Evolutionary conservation across 2,329 filamentous ascomycete genomes (phyloP), one percentile per base, ranked within the genome.

Genomic region (Sporothrix protearum): DNA sequence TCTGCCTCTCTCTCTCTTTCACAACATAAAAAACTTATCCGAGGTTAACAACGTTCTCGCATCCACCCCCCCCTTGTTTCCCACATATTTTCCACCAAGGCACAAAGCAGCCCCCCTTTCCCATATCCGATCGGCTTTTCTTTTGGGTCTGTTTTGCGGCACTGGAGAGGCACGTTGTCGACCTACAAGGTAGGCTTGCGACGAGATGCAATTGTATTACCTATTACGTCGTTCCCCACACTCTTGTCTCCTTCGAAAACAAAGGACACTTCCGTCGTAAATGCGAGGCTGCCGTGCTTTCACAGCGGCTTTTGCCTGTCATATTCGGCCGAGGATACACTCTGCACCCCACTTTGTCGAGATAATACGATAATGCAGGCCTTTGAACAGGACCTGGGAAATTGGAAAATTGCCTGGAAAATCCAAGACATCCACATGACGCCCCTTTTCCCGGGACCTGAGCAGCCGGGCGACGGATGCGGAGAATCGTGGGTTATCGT

Each of bases 21-120:
- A 36, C 55, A 59, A 28, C 51, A 55, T 1, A 64, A 16, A 51
- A 67, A 53, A 36, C 10, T 67, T 67, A 67, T 67, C 64, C 64
- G 64, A 67, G 64, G 64, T 67, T 67, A 67, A 53, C 45, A 51
- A 67, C 64, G 64, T 45, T 51, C 36, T 51, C 45, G 42, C 45
- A 33, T 28, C 8, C 42, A 42, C 22, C 19, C 33, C 8, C 59
- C 36, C 59, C 22, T 22, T 28, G 12, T 53, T 14, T 28, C n/a
- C 8, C 9, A 12, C 49, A 28, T 25, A n/a, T 22, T 53, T 53
- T 22, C 10, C 49, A 25, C 49, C 49, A 53, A 25, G n/a, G n/a
- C 49, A 53, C 49, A 53, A 53, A 25, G 49, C 19, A n/a, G 49
- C 49, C 49, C 49, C 47, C 47, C 19, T 51, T n/a, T 19, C 12